Percentiles rank a stretch among this genome's conserved stretches.
These are phyloP conservation scores for Carex parvula DNA, from an alignment of 176 grass and related monocot species.

Conservation along the genomic window DNA sequence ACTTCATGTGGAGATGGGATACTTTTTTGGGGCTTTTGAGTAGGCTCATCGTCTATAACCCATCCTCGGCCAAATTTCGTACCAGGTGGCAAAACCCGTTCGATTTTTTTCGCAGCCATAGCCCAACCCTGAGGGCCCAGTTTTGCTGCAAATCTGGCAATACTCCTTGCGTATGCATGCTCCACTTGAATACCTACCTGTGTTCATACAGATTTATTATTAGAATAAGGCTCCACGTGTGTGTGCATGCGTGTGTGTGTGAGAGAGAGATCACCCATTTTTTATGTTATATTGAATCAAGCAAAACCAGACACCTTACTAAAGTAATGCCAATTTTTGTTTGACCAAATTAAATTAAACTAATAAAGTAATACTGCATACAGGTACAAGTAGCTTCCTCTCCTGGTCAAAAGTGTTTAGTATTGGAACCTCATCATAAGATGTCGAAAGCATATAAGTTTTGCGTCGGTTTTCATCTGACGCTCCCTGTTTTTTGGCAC, in stretches of 20 bases:
- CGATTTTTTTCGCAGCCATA: constrained; percentile 30
- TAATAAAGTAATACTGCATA: constrained; percentile 18
- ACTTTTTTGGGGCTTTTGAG: constrained; percentile 6
- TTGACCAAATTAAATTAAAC: neutral
- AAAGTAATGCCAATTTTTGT: neutral
- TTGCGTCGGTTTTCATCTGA: constrained; percentile 35
- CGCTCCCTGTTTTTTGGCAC: neutral
- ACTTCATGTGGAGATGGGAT: neutral
- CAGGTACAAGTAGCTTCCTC: constrained; percentile 39
- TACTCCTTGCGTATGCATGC: constrained; percentile 42
- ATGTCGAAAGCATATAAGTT: constrained; percentile 23
- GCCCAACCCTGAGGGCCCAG: constrained; percentile 39
- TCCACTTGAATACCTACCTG: constrained; percentile 41
- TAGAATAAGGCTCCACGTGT: neutral
- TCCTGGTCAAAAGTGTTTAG: constrained; percentile 29
- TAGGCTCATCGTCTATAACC: constrained; percentile 34
- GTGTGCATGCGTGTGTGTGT: too few species aligned
- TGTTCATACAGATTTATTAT: neutral
- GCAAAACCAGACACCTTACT: neutral
- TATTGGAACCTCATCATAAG: constrained; percentile 18
- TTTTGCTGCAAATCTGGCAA: constrained; percentile 49
- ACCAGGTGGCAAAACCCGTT: constrained; percentile 39
- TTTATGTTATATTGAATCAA: neutral
- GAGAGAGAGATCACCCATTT: neutral
- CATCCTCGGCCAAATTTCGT: constrained; percentile 45